Percentiles rank a stretch among this genome's conserved stretches.
Conservation (phyloP, 441 rosid genomes). For the Erodium trifolium region DNA sequence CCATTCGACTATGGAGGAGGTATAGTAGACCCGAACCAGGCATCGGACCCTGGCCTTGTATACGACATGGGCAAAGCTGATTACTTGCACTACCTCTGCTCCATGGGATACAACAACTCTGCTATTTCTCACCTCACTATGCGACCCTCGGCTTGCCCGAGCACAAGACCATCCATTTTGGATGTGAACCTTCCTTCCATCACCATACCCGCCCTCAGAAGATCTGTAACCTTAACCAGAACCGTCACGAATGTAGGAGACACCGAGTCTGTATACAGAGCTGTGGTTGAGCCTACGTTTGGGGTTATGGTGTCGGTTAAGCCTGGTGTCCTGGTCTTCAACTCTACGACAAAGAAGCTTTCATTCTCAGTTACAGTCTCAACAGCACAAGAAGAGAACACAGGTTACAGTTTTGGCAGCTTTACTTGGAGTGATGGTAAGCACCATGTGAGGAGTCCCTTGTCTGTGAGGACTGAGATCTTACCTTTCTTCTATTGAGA, state of each 20-base stretch:
- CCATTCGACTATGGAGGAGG: slow-evolving; percentile 52
- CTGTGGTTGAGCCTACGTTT: slow-evolving; percentile 27
- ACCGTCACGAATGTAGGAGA: slow-evolving; percentile 29
- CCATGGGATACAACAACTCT: slow-evolving; percentile 30
- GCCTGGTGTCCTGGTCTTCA: slow-evolving; percentile 29
- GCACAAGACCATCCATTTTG: slow-evolving; percentile 16
- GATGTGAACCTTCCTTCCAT: slow-evolving; percentile 30
- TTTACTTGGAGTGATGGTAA: slow-evolving; percentile 37
- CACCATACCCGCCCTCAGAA: slow-evolving; percentile 23
- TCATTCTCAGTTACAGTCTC: slow-evolving; percentile 26
- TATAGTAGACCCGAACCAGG: slow-evolving; percentile 28
- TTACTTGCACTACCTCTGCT: slow-evolving; percentile 33
- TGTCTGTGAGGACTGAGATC: slow-evolving; percentile 25
- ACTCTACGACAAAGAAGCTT: slow-evolving; percentile 17
- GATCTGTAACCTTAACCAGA: slow-evolving; percentile 18
- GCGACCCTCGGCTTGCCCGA: slow-evolving; percentile 24
- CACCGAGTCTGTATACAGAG: slow-evolving; percentile 23
- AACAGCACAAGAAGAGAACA: slow-evolving; percentile 17
- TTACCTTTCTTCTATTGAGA: slow-evolving; percentile 10
- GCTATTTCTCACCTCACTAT: slow-evolving; percentile 27
- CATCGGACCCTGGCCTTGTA: slow-evolving; percentile 39
- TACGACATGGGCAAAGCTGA: slow-evolving; percentile 36
- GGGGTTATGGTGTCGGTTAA: slow-evolving; percentile 22
- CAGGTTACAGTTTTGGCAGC: slow-evolving; percentile 49
- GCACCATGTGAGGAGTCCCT: slow-evolving; percentile 28